Evolutionary conservation across 129 eudicot genomes (phyloP).

Genomic region (Apium graveolens): DNA sequence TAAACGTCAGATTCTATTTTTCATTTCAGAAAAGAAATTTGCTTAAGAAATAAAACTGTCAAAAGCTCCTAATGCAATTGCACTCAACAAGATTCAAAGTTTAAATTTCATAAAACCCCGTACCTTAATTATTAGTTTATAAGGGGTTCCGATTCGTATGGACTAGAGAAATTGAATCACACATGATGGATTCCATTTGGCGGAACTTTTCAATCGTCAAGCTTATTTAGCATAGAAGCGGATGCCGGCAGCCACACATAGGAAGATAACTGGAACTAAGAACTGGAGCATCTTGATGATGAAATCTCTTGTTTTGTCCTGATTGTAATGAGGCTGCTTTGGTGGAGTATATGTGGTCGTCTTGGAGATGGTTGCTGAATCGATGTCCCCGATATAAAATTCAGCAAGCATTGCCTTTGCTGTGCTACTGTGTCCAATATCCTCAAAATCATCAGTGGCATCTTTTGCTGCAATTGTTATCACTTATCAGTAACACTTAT

Average conservation of each 20-base stretch:
- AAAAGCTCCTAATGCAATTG: neutral
- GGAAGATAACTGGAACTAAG: conserved; percentile 73
- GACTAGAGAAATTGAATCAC: neutral
- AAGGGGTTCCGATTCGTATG: neutral
- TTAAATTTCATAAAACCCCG: conserved; percentile 1
- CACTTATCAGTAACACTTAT: neutral
- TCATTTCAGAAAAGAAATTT: neutral
- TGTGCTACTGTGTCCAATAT: conserved; percentile 83
- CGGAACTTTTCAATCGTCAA: neutral
- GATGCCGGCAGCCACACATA: conserved; percentile 81
- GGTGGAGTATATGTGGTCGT: conserved; percentile 71
- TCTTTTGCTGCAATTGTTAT: conserved; percentile 56
- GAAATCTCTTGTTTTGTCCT: conserved; percentile 84
- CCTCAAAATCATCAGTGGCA: conserved; percentile 98
- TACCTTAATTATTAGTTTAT: neutral
- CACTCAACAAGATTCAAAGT: neutral
- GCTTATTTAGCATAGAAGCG: conserved; percentile 70
- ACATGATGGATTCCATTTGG: neutral
- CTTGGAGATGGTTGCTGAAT: conserved; percentile 56
- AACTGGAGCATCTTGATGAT: conserved; percentile 83
- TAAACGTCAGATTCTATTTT: neutral
- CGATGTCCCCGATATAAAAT: conserved; percentile 63
- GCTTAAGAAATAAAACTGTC: neutral
- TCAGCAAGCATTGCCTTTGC: conserved; percentile 89
- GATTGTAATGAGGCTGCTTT: conserved; percentile 78